Percentiles rank a stretch among this genome's conserved stretches.
These are phyloP conservation scores for Choanephora cucurbitarum DNA, from an alignment of 371 early-diverging fungal genomes.

Conservation along the genomic window DNA sequence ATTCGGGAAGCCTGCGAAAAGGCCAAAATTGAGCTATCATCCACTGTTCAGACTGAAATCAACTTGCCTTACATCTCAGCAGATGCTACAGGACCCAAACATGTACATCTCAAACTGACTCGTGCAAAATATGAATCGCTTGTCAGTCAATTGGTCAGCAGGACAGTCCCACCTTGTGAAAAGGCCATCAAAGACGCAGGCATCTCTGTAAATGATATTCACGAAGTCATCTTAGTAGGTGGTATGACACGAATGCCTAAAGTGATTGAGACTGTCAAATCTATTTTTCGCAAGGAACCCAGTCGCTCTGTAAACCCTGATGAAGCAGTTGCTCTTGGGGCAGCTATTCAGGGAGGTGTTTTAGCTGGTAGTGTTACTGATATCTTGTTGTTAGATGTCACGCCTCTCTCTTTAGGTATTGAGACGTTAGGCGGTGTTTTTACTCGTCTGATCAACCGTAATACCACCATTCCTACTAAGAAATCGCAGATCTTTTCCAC, in stretches of 20 bases:
- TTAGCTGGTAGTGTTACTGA: slow-evolving; percentile 94
- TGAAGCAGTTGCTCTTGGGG: slow-evolving; percentile 99
- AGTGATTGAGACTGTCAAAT: slow-evolving; percentile 92
- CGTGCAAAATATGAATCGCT: slow-evolving; percentile 92
- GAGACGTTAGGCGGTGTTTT: slow-evolving; percentile 98
- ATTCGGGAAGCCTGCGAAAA: slow-evolving; percentile 97
- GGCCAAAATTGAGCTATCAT: slow-evolving; percentile 98
- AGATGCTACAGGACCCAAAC: slow-evolving; percentile 93
- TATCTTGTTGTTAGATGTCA: slow-evolving; percentile 96
- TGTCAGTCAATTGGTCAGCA: slow-evolving; percentile 79
- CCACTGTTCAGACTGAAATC: slow-evolving; percentile 91
- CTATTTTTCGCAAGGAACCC: slow-evolving; percentile 90
- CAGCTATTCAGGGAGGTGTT: slow-evolving; percentile 99
- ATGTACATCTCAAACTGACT: slow-evolving; percentile 92
- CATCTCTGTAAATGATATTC: slow-evolving; percentile 77
- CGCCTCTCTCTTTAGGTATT: slow-evolving; percentile 98
- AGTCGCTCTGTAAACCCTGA: slow-evolving; percentile 98
- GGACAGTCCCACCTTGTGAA: slow-evolving; percentile 94
- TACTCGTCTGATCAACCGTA: slow-evolving; percentile 96
- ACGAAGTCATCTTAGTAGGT: slow-evolving; percentile 98
- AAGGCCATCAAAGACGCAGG: slow-evolving; percentile 97
- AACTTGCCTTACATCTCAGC: slow-evolving; percentile 95
- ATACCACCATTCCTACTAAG: slow-evolving; percentile 99
- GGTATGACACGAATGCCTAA: slow-evolving; percentile 99
- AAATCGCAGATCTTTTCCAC: slow-evolving; percentile 99